These are phyloP conservation scores for Lojkania enalia DNA, from an alignment of 2,329 filamentous ascomycete genomes.

Conservation along the genomic window DNA sequence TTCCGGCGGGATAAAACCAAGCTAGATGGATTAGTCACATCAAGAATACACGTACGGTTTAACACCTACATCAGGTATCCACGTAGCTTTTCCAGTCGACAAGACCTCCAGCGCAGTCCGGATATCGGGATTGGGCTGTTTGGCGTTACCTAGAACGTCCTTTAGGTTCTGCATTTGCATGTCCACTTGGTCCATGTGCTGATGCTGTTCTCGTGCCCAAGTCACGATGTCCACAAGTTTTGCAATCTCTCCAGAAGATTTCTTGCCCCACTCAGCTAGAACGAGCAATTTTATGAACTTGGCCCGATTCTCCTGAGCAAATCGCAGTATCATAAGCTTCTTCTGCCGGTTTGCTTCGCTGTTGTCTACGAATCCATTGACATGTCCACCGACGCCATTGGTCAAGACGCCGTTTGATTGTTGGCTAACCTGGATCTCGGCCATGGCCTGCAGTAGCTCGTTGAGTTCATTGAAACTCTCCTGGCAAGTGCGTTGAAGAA, in stretches of 20 bases:
- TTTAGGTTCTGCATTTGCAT: slow-evolving; percentile 70
- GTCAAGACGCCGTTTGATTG: slow-evolving; percentile 53
- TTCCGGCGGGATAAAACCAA: slow-evolving; percentile 76
- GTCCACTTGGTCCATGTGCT: slow-evolving; percentile 50
- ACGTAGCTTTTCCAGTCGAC: slow-evolving; percentile 73
- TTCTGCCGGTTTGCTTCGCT: slow-evolving; percentile 54
- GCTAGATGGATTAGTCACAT: slow-evolving; percentile 48
- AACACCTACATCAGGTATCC: slow-evolving; percentile 73
- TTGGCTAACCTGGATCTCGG: slow-evolving; percentile 64
- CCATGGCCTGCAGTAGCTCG: slow-evolving; percentile 70
- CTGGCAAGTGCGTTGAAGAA: slow-evolving; percentile 80
- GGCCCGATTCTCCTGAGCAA: slow-evolving; percentile 76
- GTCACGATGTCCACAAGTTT: slow-evolving; percentile 85
- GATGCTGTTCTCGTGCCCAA: slow-evolving; percentile 59
- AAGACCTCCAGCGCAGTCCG: slow-evolving; percentile 86
- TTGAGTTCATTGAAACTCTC: slow-evolving; percentile 78
- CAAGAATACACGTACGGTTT: background rate
- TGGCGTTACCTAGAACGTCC: slow-evolving; percentile 69
- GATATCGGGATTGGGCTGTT: slow-evolving; percentile 86
- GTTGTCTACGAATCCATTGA: slow-evolving; percentile 37
- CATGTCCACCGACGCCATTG: slow-evolving; percentile 43
- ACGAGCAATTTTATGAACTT: slow-evolving; percentile 94
- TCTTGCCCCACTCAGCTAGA: slow-evolving; percentile 83
- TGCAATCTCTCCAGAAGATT: slow-evolving; percentile 67
- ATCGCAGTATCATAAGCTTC: slow-evolving; percentile 74